Evolutionary conservation across 2,329 filamentous ascomycete species (phyloP).

Genomic region (Albifimbria verrucaria): DNA sequence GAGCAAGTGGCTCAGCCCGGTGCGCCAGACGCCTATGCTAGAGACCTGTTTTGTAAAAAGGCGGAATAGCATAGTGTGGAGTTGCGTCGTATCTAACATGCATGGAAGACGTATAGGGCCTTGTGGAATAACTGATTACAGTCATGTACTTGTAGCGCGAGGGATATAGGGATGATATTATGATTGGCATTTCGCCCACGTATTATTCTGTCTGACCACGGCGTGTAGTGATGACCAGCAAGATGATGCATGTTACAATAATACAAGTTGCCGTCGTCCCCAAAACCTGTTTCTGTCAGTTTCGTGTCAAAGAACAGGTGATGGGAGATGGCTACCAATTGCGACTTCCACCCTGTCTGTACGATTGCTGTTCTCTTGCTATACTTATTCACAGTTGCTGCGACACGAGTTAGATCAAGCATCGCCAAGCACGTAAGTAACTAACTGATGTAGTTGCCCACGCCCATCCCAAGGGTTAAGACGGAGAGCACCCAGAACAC

Average conservation of each 20-base stretch:
- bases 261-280: slow-evolving; percentile 60
- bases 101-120: neutral
- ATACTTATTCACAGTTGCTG: slow-evolving; percentile 74
- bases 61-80: slow-evolving; percentile 1
- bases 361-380: slow-evolving; percentile 76
- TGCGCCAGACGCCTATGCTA: slow-evolving; percentile 34
- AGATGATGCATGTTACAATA: slow-evolving; percentile 61
- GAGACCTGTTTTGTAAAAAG: slow-evolving; percentile 63
- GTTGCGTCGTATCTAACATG: slow-evolving; percentile 5
- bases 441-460: slow-evolving; percentile 82
- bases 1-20: slow-evolving; percentile 18
- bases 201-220: neutral
- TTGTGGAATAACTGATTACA: too few species aligned
- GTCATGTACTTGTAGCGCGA: too few species aligned
- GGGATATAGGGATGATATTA: too few species aligned
- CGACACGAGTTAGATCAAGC: neutral
- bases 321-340: slow-evolving; percentile 54
- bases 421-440: slow-evolving; percentile 2
- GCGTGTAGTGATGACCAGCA: slow-evolving; percentile 49
- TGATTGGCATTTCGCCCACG: too few species aligned
- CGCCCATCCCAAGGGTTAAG: slow-evolving; percentile 70
- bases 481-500: slow-evolving; percentile 84
- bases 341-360: slow-evolving; percentile 91
- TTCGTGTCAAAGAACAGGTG: neutral
- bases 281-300: slow-evolving; percentile 47